Percentiles rank a stretch among this genome's conserved stretches.
Conservation (phyloP, 139 green algal genomes). For the Zygnema circumcarinatum region DNA sequence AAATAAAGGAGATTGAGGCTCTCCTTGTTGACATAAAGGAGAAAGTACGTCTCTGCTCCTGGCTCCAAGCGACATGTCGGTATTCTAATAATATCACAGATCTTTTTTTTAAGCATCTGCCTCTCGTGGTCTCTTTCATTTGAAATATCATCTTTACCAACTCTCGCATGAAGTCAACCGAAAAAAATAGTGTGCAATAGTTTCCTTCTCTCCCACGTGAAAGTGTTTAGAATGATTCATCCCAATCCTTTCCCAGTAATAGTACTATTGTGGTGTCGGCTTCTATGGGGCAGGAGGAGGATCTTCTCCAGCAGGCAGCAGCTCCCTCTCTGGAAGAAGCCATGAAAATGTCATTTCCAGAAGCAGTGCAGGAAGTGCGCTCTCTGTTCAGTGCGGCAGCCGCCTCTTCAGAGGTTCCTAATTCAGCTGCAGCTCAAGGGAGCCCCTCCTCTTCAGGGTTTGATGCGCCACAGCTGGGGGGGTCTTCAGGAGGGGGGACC, state of each 20-base stretch:
- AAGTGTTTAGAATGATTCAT: neutral
- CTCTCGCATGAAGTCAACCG: neutral
- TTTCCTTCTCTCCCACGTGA: neutral
- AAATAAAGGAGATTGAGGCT: constrained; percentile 64
- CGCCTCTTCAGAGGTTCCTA: neutral
- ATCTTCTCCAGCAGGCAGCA: constrained; percentile 51
- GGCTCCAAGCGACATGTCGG: neutral
- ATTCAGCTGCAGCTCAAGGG: neutral
- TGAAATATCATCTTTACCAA: neutral
- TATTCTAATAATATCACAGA: neutral
- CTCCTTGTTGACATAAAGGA: constrained; percentile 40
- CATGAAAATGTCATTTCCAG: constrained; percentile 58
- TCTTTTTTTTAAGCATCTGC: neutral
- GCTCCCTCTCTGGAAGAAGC: constrained; percentile 13
- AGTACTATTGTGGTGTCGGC: constrained; percentile 36
- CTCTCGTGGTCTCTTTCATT: neutral
- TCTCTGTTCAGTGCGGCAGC: constrained; percentile 38
- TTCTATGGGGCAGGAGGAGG: constrained; percentile 59
- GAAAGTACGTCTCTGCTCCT: constrained; percentile 12
- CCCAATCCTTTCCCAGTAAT: neutral
- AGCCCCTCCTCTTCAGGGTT: neutral
- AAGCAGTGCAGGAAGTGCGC: neutral
- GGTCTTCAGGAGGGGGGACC: neutral
- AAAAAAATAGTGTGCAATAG: neutral
- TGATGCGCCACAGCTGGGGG: constrained; percentile 7